Evolutionary conservation across 257 asterid genomes (phyloP).

Genomic region (Petunia axillaris): DNA sequence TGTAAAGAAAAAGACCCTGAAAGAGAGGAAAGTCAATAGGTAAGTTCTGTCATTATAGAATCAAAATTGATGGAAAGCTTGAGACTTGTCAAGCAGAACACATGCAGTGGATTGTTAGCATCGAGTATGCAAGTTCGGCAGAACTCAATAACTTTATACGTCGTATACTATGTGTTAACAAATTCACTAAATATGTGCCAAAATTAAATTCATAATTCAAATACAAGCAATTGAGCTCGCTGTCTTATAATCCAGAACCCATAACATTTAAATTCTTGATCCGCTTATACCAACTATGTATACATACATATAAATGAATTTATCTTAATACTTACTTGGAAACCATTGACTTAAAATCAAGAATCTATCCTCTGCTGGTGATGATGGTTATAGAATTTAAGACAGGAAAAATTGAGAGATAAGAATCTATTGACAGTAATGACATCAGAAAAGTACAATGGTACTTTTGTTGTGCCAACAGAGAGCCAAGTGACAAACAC

Average conservation of each 20-base stretch:
- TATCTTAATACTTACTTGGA: not conserved
- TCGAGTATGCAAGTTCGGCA: not conserved
- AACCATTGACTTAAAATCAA: not conserved
- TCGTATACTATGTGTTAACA: not conserved
- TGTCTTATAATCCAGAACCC: not conserved
- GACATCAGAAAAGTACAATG: not conserved
- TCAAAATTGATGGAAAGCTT: not conserved
- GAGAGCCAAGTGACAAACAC: not conserved
- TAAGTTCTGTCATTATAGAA: constrained; percentile 3
- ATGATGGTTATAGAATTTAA: not conserved
- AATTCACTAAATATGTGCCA: not conserved
- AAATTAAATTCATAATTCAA: not conserved
- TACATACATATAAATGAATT: not conserved
- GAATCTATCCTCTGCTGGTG: not conserved
- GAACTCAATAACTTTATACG: not conserved
- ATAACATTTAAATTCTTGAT: not conserved
- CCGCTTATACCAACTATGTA: not conserved
- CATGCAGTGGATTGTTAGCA: not conserved
- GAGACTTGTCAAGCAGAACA: not conserved
- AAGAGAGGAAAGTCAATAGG: not conserved
- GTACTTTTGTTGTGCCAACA: not conserved
- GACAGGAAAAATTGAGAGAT: not conserved
- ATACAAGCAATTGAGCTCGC: not conserved
- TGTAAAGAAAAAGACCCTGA: not conserved
- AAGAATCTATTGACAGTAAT: not conserved